Percentiles rank a stretch among this genome's conserved stretches.
Conservation (phyloP, 371 early-diverging fungal genomes). For the Syncephalastrum contaminatum region DNA sequence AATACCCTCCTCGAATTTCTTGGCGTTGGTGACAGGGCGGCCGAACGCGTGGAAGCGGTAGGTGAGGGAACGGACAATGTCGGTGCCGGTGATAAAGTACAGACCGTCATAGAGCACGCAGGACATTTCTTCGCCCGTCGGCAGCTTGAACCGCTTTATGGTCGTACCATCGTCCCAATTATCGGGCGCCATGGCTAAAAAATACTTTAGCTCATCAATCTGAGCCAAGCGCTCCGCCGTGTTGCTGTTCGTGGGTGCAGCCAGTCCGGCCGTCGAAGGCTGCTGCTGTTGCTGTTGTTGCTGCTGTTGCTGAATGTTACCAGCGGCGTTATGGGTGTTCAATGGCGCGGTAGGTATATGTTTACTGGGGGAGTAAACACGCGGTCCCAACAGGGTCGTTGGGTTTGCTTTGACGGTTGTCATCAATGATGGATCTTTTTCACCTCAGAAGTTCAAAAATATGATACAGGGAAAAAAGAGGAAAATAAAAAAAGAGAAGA, state of each 20-base stretch:
- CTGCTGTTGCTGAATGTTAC: slow-evolving; percentile 12
- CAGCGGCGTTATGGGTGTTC: neutral
- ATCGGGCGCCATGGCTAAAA: slow-evolving; percentile 59
- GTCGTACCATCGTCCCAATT: slow-evolving; percentile 49
- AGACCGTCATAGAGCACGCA: slow-evolving; percentile 90
- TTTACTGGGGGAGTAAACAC: slow-evolving; percentile 5
- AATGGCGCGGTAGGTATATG: slow-evolving; percentile 1
- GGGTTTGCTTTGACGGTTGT: slow-evolving; percentile 16
- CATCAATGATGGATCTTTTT: slow-evolving; percentile 17
- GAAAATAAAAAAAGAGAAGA: slow-evolving; percentile 12
- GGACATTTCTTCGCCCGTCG: slow-evolving; percentile 84
- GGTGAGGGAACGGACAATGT: slow-evolving; percentile 95
- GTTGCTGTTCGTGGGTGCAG: slow-evolving; percentile 27
- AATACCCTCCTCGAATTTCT: slow-evolving; percentile 99
- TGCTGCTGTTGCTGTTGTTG: slow-evolving; percentile 5
- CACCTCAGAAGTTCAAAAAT: slow-evolving; percentile 9
- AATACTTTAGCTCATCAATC: slow-evolving; percentile 58
- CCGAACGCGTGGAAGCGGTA: slow-evolving; percentile 94
- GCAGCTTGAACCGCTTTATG: slow-evolving; percentile 74
- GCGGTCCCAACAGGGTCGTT: neutral
- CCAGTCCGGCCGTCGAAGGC: slow-evolving; percentile 8
- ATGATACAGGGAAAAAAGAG: slow-evolving; percentile 6
- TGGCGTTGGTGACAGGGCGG: slow-evolving; percentile 86
- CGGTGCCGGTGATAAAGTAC: slow-evolving; percentile 97
- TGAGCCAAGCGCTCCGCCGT: slow-evolving; percentile 28